phyloP scores from a whole-genome alignment of 2,329 filamentous ascomycete genomes.

The Hypocrella siamensis region DNA sequence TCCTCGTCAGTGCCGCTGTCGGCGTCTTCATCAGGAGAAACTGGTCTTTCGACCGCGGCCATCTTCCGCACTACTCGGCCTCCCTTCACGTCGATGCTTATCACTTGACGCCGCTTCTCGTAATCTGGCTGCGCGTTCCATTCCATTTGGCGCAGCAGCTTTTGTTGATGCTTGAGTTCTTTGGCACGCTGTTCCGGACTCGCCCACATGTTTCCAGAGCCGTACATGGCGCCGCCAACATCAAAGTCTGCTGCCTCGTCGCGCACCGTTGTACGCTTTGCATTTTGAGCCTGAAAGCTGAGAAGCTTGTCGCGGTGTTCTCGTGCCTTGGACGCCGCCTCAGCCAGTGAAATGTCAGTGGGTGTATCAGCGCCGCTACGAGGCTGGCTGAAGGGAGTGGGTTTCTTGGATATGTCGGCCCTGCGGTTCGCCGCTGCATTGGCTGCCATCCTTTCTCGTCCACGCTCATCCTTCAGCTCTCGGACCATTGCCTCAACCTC shows the following conservation, averaged over 20 bases:
- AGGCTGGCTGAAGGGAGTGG: constrained; percentile 41
- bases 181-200: constrained; percentile 66
- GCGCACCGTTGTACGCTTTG: constrained; percentile 65
- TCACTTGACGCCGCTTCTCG: constrained; percentile 71
- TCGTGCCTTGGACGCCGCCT: constrained; percentile 52
- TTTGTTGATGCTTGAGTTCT: constrained; percentile 76
- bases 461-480: constrained; percentile 71
- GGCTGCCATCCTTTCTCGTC: constrained; percentile 68
- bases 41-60: constrained; percentile 43
- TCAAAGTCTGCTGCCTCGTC: constrained; percentile 64
- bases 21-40: constrained; percentile 32
- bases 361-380: constrained; percentile 14
- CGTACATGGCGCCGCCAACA: constrained; percentile 26
- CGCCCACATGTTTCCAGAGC: constrained; percentile 55
- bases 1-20: constrained; percentile 15
- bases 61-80: constrained; percentile 63
- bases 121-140: constrained; percentile 76
- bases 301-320: constrained; percentile 71
- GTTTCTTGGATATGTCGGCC: constrained; percentile 46
- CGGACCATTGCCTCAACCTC: constrained; percentile 79
- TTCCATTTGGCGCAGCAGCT: constrained; percentile 68
- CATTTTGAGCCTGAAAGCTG: constrained; percentile 73
- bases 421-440: constrained; percentile 57
- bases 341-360: constrained; percentile 23
- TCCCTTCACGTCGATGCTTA: constrained; percentile 69